Evolutionary conservation across 1,284 basidiomycete species (phyloP).

Genomic region (Apiotrichum akiyoshidainum): DNA sequence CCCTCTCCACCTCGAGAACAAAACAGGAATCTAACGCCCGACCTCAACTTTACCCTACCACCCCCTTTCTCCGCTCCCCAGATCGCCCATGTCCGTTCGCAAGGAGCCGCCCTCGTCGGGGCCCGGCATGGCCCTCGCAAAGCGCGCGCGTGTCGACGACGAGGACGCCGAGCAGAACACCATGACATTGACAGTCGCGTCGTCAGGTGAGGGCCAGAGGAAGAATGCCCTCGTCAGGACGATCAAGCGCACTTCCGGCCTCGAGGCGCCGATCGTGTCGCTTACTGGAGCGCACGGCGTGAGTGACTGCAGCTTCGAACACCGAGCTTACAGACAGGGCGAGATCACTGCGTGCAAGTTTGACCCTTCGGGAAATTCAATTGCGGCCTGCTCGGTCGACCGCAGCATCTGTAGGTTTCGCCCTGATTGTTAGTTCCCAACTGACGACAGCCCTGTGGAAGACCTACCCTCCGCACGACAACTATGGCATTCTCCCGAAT

Average conservation of each 20-base stretch:
- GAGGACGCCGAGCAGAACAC: slow-evolving; percentile 25
- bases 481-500: slow-evolving; percentile 49
- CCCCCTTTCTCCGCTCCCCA: background rate
- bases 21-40: background rate
- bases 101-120: slow-evolving; percentile 43
- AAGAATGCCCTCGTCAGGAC: slow-evolving; percentile 47
- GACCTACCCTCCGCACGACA: slow-evolving; percentile 52
- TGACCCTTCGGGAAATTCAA: slow-evolving; percentile 48
- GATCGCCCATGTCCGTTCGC: slow-evolving; percentile 38
- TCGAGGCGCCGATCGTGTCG: slow-evolving; percentile 47
- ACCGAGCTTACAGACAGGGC: slow-evolving; percentile 27
- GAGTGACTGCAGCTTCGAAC: slow-evolving; percentile 16
- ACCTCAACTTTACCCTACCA: background rate
- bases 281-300: slow-evolving; percentile 48
- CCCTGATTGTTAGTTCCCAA: too few relatives aligned
- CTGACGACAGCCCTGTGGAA: slow-evolving; percentile 47
- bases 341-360: slow-evolving; percentile 52
- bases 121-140: slow-evolving; percentile 42
- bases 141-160: slow-evolving; percentile 50
- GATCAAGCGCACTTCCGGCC: slow-evolving; percentile 48
- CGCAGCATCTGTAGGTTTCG: slow-evolving; percentile 47
- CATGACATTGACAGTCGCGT: slow-evolving; percentile 42
- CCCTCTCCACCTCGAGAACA: too few relatives aligned
- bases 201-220: slow-evolving; percentile 44
- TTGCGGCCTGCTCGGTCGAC: slow-evolving; percentile 50